These are phyloP conservation scores for Candida nemodendra DNA, from an alignment of 805 yeast species.

Conservation along the genomic window DNA sequence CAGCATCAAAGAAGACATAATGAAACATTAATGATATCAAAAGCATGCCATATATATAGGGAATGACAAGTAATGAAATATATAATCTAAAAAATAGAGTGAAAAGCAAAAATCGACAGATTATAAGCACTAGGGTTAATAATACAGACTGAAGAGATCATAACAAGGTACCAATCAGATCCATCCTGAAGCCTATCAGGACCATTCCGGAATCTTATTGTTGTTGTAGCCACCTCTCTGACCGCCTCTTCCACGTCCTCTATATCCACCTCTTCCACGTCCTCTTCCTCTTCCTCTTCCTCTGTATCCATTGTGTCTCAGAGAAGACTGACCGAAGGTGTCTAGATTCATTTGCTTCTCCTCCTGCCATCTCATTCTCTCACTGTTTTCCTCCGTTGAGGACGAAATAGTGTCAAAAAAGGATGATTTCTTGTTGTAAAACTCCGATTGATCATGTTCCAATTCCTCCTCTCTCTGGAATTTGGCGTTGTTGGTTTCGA, in stretches of 20 bases:
- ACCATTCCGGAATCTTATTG: constrained; percentile 28
- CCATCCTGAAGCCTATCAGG: too few relatives aligned
- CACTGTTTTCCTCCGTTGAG: constrained; percentile 48
- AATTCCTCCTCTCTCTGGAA: constrained; percentile 52
- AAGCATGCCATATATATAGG: too few relatives aligned
- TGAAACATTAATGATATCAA: too few relatives aligned
- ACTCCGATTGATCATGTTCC: constrained; percentile 33
- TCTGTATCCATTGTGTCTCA: constrained; percentile 40
- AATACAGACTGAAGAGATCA: neutral
- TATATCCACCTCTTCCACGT: constrained; percentile 35
- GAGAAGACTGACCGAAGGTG: constrained; percentile 76
- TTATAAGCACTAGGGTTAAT: neutral
- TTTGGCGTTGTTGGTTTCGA: constrained; percentile 69
- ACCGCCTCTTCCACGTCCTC: constrained; percentile 27
- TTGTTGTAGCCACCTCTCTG: constrained; percentile 20
- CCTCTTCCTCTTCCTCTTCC: constrained; percentile 54
- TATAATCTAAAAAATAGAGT: neutral
- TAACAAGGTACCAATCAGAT: neutral
- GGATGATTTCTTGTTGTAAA: constrained; percentile 78
- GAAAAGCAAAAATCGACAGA: neutral
- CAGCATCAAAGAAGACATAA: too few relatives aligned
- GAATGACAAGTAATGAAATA: neutral
- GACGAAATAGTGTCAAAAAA: constrained; percentile 87
- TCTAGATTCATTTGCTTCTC: constrained; percentile 74
- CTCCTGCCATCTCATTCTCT: constrained; percentile 62